A percentile compares a stretch with the other conserved stretches of the same genome.
Conservation (phyloP, 345 rosid species). For the Gossypium raimondii region DNA sequence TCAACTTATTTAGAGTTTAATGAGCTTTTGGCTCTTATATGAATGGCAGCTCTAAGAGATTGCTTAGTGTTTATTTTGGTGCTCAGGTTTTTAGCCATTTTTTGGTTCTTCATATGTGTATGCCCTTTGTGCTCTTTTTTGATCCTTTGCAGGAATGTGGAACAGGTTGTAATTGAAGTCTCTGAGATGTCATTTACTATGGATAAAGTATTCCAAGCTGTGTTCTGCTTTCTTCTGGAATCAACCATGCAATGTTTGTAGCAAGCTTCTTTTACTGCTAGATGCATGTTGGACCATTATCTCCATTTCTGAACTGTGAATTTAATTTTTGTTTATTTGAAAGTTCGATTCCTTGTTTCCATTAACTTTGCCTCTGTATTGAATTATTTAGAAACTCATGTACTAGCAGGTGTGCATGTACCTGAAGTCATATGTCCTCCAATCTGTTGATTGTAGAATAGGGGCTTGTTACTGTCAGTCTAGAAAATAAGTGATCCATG, state of each 20-base stretch:
- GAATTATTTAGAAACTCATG: not conserved
- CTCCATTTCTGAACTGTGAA: conserved; percentile 28
- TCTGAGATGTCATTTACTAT: conserved; percentile 39
- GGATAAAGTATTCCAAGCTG: conserved; percentile 44
- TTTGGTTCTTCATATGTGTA: conserved; percentile 39
- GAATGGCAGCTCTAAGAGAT: conserved; percentile 34
- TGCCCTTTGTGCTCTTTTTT: conserved; percentile 36
- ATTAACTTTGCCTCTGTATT: not conserved
- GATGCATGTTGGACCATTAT: conserved; percentile 54
- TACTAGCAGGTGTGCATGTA: not conserved
- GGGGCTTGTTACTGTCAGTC: too few relatives aligned
- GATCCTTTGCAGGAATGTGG: conserved; percentile 60
- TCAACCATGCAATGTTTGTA: conserved; percentile 47
- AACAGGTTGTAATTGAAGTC: conserved; percentile 37
- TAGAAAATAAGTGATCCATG: not conserved
- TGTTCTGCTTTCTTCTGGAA: conserved; percentile 45
- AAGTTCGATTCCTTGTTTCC: conserved; percentile 8
- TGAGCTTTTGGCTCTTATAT: conserved; percentile 15
- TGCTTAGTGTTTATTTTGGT: conserved; percentile 34
- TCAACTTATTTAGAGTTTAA: conserved; percentile 11
- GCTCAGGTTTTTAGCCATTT: conserved; percentile 33
- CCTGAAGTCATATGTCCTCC: not conserved
- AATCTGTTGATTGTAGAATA: too few relatives aligned
- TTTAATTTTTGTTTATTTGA: conserved; percentile 20
- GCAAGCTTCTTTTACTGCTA: conserved; percentile 50